Evolutionary conservation across 225 moss, liverwort and hornwort species (phyloP).

Genomic region (Lunularia cruciata): DNA sequence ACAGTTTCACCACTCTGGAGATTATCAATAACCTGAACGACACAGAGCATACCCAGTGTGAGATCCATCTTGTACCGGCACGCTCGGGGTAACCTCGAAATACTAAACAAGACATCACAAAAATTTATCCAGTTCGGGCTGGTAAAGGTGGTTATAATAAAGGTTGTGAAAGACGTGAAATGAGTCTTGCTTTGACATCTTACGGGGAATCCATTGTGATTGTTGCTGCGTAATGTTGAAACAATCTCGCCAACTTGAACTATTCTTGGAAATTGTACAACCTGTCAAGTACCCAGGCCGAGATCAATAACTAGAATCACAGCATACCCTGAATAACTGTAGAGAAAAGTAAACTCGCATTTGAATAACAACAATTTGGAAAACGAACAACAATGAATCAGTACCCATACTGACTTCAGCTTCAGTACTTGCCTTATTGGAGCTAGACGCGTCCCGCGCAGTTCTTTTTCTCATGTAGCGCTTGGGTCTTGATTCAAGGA

Average conservation of each 20-base stretch:
- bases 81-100: neutral
- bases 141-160: too few relatives aligned
- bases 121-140: too few relatives aligned
- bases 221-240: conserved; percentile 65
- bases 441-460: conserved; percentile 77
- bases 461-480: conserved; percentile 88
- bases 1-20: conserved; percentile 80
- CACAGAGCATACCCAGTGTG: too few relatives aligned
- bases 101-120: conserved; percentile 34
- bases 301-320: neutral
- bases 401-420: neutral
- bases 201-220: conserved; percentile 94
- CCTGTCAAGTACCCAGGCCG: conserved; percentile 42
- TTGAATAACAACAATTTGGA: neutral
- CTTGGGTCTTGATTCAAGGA: conserved; percentile 94
- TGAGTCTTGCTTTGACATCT: too few relatives aligned
- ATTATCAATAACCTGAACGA: conserved; percentile 78
- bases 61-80: neutral
- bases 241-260: conserved; percentile 82
- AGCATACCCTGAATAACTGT: too few relatives aligned
- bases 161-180: too few relatives aligned
- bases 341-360: neutral
- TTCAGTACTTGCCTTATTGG: conserved; percentile 61
- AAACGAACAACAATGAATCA: neutral
- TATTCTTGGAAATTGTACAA: conserved; percentile 82